Evolutionary conservation across 2,329 filamentous ascomycete species (phyloP), one percentile per base, ranked within the genome.

Genomic region (Dactylellina cionopaga): DNA sequence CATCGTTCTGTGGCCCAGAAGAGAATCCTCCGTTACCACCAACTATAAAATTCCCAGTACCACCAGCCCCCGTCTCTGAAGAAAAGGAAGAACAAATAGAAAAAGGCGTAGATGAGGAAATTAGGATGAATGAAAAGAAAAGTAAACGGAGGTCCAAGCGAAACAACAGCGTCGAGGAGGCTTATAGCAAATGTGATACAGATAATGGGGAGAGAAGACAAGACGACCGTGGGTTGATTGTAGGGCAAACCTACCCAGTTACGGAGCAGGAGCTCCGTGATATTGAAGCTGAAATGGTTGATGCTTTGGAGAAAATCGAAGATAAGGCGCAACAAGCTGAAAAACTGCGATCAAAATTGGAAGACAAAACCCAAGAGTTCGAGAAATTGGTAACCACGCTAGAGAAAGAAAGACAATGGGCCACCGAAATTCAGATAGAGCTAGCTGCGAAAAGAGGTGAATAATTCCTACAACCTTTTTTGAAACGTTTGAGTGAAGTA

Each of bases 361-460:
- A 9, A n/a, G 24, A 31, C 1, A 31, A 25, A 19, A n/a, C 9
- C 2, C 3, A 41, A 27, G 31, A 52, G 15, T 29, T 43, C 17
- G 33, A 15, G 6, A 10, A 5, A 0, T 24, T 70, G 13, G 27
- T 49, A 25, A 3, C 7, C 3, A 19, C 33, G 2, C 33, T 70
- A 25, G 29, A 2, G 2, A 5, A 43, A 1, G 19, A 62, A n/a
- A 39, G 9, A 5, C 19, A 37, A 31, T 37, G 10, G 29, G 24
- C 19, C 10, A 13, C 25, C 6, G 27, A 37, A 1, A 29, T 11
- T 10, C 19, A 58, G 33, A 3, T 64, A 22, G 35, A 71, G 24
- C 37, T 71, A 13, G 66, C 31, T 2, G 58, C 49, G 4, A 58
- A 29, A 51, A 59, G 39, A n/a, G 33, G 66, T 71, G 35, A 7